phyloP scores from a whole-genome alignment of 2,329 filamentous ascomycete genomes.

The Pyricularia pennisetigena region DNA sequence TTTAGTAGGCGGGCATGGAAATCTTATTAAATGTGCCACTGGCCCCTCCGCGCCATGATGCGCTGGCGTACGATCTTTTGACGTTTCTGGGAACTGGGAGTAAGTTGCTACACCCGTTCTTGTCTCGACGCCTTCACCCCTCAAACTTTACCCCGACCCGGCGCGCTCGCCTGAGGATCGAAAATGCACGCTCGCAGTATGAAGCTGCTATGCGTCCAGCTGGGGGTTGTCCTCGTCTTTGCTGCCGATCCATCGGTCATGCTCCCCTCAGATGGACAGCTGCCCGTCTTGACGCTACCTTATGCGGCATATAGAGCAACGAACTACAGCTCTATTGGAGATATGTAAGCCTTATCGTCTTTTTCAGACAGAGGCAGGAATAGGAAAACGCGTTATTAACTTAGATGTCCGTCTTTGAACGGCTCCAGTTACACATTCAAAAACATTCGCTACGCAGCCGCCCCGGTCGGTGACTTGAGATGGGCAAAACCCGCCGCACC shows the following conservation, averaged over 20 bases:
- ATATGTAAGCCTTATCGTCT: conserved; percentile 11
- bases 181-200: not conserved
- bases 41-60: not conserved
- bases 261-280: not conserved
- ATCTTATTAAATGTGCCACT: not conserved
- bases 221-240: not conserved
- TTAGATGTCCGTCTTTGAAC: no score
- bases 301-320: conserved; percentile 16
- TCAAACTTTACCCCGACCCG: not conserved
- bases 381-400: not conserved
- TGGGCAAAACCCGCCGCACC: conserved; percentile 24
- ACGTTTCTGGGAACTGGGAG: not conserved
- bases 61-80: not conserved
- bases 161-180: not conserved
- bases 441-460: conserved; percentile 32
- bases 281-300: conserved; percentile 15
- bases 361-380: not conserved
- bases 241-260: not conserved
- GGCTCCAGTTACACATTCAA: conserved; percentile 24
- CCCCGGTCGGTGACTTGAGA: conserved; percentile 26
- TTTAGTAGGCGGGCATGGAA: not conserved
- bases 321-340: conserved; percentile 11
- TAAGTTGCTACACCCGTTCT: not conserved
- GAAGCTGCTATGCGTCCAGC: not conserved
- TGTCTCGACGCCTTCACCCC: not conserved